phyloP scores from a whole-genome alignment of 129 eudicot genomes.

The carrot (Daucus carota) region DH1_v3.0 NC_030387.2:32589501-32590000 shows the following conservation, averaged over 20 bases:
- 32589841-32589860: no score
- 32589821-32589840: no score
- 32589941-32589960: no score
- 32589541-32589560: conserved; percentile 42
- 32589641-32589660: not conserved
- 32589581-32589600: not conserved
- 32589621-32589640: not conserved
- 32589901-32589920: no score
- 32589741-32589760: not conserved
- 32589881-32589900: no score
- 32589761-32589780: not conserved
- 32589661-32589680: not conserved
- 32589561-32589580: not conserved
- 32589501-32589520: conserved; percentile 43
- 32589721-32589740: not conserved
- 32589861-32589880: no score
- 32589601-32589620: not conserved
- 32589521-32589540: conserved; percentile 44
- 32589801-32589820: no score
- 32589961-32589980: no score
- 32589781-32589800: no score
- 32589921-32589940: no score
- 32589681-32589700: not conserved
- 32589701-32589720: not conserved
- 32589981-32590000: no score